Evolutionary conservation across 164 flowering plant genomes (phyloP).

Genomic region (Vitis amurensis): DNA sequence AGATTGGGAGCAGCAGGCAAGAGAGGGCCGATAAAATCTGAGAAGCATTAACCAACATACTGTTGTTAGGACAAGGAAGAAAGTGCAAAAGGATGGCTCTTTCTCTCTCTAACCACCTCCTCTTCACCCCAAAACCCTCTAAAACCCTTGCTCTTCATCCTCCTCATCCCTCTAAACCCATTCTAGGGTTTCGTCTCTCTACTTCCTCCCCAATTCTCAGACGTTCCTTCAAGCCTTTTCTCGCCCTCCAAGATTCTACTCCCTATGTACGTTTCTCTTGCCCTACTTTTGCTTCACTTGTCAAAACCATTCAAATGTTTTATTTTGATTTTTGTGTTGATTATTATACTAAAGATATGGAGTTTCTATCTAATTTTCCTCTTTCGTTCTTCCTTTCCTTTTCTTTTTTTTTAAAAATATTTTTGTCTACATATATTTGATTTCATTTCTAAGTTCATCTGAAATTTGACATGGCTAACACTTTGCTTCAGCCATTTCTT

Average conservation of each 20-base stretch:
- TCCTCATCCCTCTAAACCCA: conserved; percentile 6
- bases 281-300: not conserved
- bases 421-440: not conserved
- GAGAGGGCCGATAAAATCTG: too few species aligned
- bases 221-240: conserved; percentile 12
- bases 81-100: conserved; percentile 18
- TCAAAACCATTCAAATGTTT: not conserved
- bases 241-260: conserved; percentile 11
- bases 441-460: too few species aligned
- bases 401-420: not conserved
- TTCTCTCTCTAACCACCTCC: conserved; percentile 19
- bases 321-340: not conserved
- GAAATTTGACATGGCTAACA: too few species aligned
- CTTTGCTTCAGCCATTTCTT: too few species aligned
- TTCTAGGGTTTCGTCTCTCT: conserved; percentile 1
- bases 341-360: not conserved
- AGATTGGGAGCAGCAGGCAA: too few species aligned
- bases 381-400: not conserved
- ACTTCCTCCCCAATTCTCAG: conserved; percentile 5
- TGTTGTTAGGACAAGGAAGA: not conserved
- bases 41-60: too few species aligned
- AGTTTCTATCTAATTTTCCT: not conserved
- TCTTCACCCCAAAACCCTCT: conserved; percentile 17
- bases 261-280: conserved; percentile 17
- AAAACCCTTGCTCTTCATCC: not conserved